Conservation (phyloP, 164 flowering plant species). For the Sextonia rubra region DNA sequence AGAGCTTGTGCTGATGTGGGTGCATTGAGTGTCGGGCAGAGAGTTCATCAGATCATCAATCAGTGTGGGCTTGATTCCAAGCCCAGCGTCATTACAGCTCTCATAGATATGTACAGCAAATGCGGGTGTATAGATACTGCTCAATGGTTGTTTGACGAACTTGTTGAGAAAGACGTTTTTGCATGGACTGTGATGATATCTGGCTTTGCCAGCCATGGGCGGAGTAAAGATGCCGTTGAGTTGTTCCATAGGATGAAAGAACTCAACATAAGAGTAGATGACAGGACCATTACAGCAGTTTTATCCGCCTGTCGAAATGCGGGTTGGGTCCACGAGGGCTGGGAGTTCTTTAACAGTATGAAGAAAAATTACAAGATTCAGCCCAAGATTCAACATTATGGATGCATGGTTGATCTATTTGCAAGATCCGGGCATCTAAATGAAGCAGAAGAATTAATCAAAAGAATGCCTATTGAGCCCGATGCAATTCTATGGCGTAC, state of each 20-base stretch:
- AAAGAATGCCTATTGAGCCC: conserved; percentile 37
- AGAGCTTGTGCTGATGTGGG: conserved; percentile 44
- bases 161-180: conserved; percentile 25
- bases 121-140: conserved; percentile 43
- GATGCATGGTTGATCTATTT: conserved; percentile 47
- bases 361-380: conserved; percentile 23
- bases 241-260: conserved; percentile 30
- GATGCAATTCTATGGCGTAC: conserved; percentile 42
- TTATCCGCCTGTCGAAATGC: conserved; percentile 47
- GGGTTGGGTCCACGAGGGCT: conserved; percentile 32
- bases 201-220: conserved; percentile 44
- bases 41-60: conserved; percentile 25
- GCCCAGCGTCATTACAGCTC: conserved; percentile 34
- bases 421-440: conserved; percentile 36
- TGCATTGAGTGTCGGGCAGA: conserved; percentile 32
- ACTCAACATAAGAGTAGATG: conserved; percentile 28
- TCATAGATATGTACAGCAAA: conserved; percentile 50
- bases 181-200: conserved; percentile 50
- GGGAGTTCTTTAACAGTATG: conserved; percentile 27
- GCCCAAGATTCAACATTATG: conserved; percentile 47
- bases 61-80: conserved; percentile 11
- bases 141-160: conserved; percentile 23
- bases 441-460: conserved; percentile 43
- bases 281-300: conserved; percentile 42
- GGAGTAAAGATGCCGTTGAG: conserved; percentile 28